Conservation (phyloP, 345 rosid species). For the Diplotaxis tenuifolia region DNA sequence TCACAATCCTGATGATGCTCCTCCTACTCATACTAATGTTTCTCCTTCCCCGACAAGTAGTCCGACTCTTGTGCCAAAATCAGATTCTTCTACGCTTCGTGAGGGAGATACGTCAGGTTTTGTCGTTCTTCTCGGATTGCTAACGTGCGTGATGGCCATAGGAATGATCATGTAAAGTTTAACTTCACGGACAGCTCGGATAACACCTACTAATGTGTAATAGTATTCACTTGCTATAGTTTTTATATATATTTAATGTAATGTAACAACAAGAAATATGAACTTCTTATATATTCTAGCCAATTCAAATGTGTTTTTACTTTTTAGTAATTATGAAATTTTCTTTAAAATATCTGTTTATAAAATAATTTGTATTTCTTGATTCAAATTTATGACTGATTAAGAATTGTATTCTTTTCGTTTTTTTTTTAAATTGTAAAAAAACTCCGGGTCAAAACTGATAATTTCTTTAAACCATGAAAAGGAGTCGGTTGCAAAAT, state of each 20-base stretch:
- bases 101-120: neutral
- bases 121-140: neutral
- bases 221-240: conserved; percentile 3
- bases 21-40: neutral
- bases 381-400: neutral
- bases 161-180: neutral
- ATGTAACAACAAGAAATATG: neutral
- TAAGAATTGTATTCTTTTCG: neutral
- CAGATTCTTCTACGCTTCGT: conserved; percentile 24
- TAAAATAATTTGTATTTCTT: neutral
- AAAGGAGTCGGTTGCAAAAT: too few species aligned
- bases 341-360: neutral
- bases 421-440: too few species aligned
- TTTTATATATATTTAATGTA: conserved; percentile 3
- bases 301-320: neutral
- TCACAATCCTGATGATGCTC: neutral
- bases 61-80: conserved; percentile 12
- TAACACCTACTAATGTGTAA: conserved; percentile 15
- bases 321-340: neutral
- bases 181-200: neutral
- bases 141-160: neutral
- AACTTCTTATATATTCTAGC: neutral
- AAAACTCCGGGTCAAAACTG: too few species aligned
- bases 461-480: too few species aligned
- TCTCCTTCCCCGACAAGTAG: conserved; percentile 23